A percentile compares a stretch with the other conserved stretches of the same genome.
Evolutionary conservation across 73 alveolate genomes (phyloP).

Genomic region (Symbiodinium natans): DNA sequence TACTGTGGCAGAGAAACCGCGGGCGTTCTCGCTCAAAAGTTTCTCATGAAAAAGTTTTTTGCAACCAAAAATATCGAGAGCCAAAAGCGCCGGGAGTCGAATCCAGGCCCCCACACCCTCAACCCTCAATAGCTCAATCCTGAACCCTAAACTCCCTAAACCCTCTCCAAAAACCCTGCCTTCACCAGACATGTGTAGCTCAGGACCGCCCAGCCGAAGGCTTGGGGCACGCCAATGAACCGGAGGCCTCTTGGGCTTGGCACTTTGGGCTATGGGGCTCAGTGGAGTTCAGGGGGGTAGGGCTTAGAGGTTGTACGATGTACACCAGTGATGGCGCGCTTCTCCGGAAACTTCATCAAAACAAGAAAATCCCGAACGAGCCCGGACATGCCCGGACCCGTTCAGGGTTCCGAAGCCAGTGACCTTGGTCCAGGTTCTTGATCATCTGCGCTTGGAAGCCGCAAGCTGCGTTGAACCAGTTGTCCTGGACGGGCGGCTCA

Average conservation of each 20-base stretch:
- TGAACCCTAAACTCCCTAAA: neutral
- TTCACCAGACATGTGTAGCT: neutral
- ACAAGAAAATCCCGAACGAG: too few species aligned
- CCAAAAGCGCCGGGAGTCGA: too few species aligned
- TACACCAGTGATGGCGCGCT: too few species aligned
- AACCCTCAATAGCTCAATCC: too few species aligned
- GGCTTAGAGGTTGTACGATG: neutral
- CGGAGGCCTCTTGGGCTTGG: neutral
- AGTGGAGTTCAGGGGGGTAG: neutral
- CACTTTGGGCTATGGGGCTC: neutral
- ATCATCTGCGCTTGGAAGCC: neutral
- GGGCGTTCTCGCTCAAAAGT: too few species aligned
- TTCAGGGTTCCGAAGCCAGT: neutral
- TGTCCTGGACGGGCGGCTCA: neutral
- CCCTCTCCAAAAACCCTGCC: neutral
- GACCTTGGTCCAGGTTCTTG: neutral
- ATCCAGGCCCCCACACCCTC: too few species aligned
- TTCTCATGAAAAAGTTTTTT: too few species aligned
- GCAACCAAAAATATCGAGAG: too few species aligned
- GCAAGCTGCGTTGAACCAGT: slow-evolving; percentile 3
- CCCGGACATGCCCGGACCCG: too few species aligned
- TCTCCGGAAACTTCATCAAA: too few species aligned
- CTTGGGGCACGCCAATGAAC: neutral
- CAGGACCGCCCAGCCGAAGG: neutral
- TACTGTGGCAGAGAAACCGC: too few species aligned